Conservation (phyloP, 805 yeast species). For the Yamadazyma phyllophila region DNA sequence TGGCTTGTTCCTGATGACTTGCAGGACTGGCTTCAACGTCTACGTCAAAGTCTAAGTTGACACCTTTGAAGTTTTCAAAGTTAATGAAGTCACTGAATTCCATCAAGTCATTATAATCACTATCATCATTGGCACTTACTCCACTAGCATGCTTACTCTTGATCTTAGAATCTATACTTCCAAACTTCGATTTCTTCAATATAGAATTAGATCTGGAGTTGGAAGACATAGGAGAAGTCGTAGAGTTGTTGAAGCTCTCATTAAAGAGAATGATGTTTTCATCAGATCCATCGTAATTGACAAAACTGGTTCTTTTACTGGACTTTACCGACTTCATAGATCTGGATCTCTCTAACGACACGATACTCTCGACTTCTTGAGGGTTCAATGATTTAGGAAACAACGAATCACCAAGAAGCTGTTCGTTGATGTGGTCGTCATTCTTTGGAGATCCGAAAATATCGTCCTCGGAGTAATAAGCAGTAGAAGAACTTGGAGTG, state of each 20-base stretch:
- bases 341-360: conserved; percentile 64
- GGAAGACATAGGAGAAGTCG: conserved; percentile 16
- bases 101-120: conserved; percentile 27
- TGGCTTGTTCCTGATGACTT: not conserved
- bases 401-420: conserved; percentile 48
- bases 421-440: conserved; percentile 13
- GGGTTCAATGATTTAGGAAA: conserved; percentile 69
- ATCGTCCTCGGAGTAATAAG: conserved; percentile 5
- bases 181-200: conserved; percentile 27
- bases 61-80: conserved; percentile 30
- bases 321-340: conserved; percentile 53
- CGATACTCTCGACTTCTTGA: conserved; percentile 72
- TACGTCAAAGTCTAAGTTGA: conserved; percentile 15
- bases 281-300: conserved; percentile 40
- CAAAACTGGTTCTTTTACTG: conserved; percentile 35
- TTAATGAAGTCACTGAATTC: conserved; percentile 43
- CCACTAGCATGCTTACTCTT: not conserved
- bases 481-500: conserved; percentile 1
- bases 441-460: conserved; percentile 32
- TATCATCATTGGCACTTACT: not conserved
- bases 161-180: conserved; percentile 8
- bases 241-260: conserved; percentile 13
- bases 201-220: conserved; percentile 37
- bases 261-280: conserved; percentile 35
- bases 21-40: not conserved